Base-by-base conservation (phyloP, 2,329 filamentous ascomycete species). In the Penicillium sp. region DNA sequence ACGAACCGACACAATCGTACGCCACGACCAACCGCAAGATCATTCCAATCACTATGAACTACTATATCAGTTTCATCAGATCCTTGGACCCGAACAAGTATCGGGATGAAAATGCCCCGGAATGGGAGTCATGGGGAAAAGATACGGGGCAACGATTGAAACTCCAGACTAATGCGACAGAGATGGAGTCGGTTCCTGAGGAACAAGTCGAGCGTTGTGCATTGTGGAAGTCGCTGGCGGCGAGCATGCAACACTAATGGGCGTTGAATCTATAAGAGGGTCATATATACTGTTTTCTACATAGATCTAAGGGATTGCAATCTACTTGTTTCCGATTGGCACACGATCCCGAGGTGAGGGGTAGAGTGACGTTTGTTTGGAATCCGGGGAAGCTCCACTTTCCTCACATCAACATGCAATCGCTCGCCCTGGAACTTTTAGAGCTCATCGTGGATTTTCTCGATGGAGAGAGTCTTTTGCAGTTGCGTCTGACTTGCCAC, bases 21-120 rank as follows among this genome's bases (percentile, higher is more conserved):
- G 32, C 67, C 67, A 45, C 47, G 60, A 57, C 56, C 13, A 53
- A 56, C 20, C 33, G 45, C 8, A 28, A 36, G 0, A 56, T 56
- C 5, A 39, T 55, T 4, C 51, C 51, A 7, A 41, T 55, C 16
- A 51, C 48, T 11, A 53, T 54, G 51, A 39, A 50, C 31, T 56
- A 56, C 27, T 55, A 49, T 29, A 37, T 56, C 12, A 56, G 52
- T 29, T 56, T 56, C 14, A 30, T 52, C 30, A 51, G 45, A 16
- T 23, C 39, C 3, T 36, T 55, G 4, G 25, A 56, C 18, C 54
- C 52, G 1, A 56, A 56, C 27, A 27, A 27, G 3, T 41, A 37
- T n/a, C 30, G 39, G n/a, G 42, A 48, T 25, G 12, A 26, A 2
- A 36, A 42, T 3, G 50, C 54, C 11, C 54, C 51, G 7, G 10